Base-by-base conservation (phyloP, 2,329 filamentous ascomycete genomes). In the Seiridium cupressi region DNA sequence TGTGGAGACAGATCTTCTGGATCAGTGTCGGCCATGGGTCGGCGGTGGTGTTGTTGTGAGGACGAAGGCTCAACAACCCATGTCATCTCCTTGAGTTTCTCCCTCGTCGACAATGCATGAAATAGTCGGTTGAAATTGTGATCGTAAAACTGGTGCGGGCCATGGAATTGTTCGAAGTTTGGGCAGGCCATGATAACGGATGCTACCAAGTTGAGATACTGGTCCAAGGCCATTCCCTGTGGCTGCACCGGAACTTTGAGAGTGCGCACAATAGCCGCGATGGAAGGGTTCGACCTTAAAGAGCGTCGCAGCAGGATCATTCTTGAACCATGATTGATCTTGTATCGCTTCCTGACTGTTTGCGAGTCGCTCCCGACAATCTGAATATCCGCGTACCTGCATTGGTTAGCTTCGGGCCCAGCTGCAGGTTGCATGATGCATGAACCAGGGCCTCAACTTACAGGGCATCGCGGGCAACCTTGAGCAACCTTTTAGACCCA, bases 131-230 rank as follows among this genome's bases (percentile, higher is more conserved):
- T 82, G 65, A 84, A 87, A 1, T 79, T 77, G 70, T 87, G 83
- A 58, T 82, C 76, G 67, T 88, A 87, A 3, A 73, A 70, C 2
- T 81, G 78, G 58, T 83, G 78, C 44, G 83, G 81, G 0, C 86
- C 85, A 9, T 79, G 73, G 5, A 89, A 73, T 55, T 79, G 77
- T 72, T 89, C 86, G 9, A 89, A 74, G 63, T 89, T 88, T 2
- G 86, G 86, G 60, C 86, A 89, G 0, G 84, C 81, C 85, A 88
- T 87, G 60, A 89, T 77, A 32, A 89, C 72, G 4, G 86, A 82
- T 0, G 86, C 85, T 1, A 88, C 77, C 3, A 85, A 70, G 64
- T 86, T 80, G 61, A 85, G 78, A 66, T 89, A 88, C 51, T 81
- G 76, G 42, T 81, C 79, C 18, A 73, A 54, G 9, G 75, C 66